Evolutionary conservation across 2,329 filamentous ascomycete genomes (phyloP).

Genomic region (Nothopassalora personata): DNA sequence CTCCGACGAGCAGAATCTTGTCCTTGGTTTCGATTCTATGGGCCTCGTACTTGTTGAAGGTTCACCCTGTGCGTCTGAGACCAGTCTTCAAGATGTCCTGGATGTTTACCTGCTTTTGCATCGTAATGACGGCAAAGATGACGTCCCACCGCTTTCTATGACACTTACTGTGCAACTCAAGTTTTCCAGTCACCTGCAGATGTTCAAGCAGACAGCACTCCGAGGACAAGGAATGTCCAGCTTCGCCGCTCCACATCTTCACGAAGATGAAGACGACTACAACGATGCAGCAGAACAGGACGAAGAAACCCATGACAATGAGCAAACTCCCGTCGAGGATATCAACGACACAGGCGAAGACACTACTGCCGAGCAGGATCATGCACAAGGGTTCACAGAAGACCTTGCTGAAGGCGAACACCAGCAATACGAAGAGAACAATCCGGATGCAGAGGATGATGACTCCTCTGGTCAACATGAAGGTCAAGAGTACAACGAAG

Average conservation of each 20-base stretch:
- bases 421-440: constrained; percentile 12
- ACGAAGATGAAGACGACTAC: constrained; percentile 14
- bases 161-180: constrained; percentile 51
- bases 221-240: constrained; percentile 55
- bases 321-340: background rate
- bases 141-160: constrained; percentile 53
- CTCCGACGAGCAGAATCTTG: constrained; percentile 52
- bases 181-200: constrained; percentile 49
- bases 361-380: background rate
- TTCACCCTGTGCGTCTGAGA: constrained; percentile 43
- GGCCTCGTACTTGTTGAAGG: constrained; percentile 55
- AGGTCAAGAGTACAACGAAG: constrained; percentile 4
- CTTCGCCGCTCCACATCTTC: constrained; percentile 30
- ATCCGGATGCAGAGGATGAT: constrained; percentile 4
- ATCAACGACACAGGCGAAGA: background rate
- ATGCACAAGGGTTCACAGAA: constrained; percentile 1
- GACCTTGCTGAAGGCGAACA: constrained; percentile 8
- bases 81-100: constrained; percentile 54
- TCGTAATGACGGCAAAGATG: constrained; percentile 52
- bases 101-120: constrained; percentile 55
- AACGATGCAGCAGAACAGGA: constrained; percentile 14
- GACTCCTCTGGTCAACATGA: background rate
- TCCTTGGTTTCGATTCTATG: constrained; percentile 51
- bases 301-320: constrained; percentile 2
- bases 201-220: constrained; percentile 49